Evolutionary conservation across 305 asterid genomes (phyloP), one percentile per base, ranked within the genome.

Genomic region (Fraxinus dipetala): DNA sequence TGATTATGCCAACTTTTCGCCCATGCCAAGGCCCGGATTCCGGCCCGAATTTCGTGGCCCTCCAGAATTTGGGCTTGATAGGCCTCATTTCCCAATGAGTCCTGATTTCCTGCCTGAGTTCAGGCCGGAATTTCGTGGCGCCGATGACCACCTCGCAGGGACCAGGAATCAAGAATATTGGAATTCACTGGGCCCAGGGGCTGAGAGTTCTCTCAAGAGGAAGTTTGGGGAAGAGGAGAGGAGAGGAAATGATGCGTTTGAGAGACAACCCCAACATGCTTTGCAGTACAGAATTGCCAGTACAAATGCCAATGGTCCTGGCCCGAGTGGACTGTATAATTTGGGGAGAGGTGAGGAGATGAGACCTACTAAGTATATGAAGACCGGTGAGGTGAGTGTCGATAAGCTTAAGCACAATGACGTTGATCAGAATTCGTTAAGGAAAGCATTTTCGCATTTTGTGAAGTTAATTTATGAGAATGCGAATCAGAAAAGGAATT

Each of bases 251-350:
- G 96, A 93, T 86, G 96, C 91, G 78, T 89, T 90, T 83, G 98
- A 91, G 87, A 94, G 98, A 89, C 97, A 92, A 85, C 93, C 96
- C 78, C 95, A 89, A 76, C 95, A 95, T 89, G 92, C 93, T 85
- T 87, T 95, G 90, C 97, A 94, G 88, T 93, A 91, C 79, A 98
- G 97, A 13, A 92, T 82, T 84, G 77, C 76, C 59, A 80, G 82
- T 73, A 79, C 36, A 67, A 84, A 14, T 74, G 92, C 81, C 9
- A 86, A 70, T 65, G 89, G 87, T 63, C 88, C 92, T 0, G 95
- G 94, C 24, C 82, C 91, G 0, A 89, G 93, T 85, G 80, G 81
- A 54, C 88, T 79, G 80, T 48, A 83, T 83, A 82, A 67, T 82
- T 82, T 87, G 72, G 87, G 93, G 80, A 89, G 88, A 81, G 93